These are phyloP conservation scores for Lolium perenne DNA, from an alignment of 176 grass and related monocot species.

Conservation along the genomic window DNA sequence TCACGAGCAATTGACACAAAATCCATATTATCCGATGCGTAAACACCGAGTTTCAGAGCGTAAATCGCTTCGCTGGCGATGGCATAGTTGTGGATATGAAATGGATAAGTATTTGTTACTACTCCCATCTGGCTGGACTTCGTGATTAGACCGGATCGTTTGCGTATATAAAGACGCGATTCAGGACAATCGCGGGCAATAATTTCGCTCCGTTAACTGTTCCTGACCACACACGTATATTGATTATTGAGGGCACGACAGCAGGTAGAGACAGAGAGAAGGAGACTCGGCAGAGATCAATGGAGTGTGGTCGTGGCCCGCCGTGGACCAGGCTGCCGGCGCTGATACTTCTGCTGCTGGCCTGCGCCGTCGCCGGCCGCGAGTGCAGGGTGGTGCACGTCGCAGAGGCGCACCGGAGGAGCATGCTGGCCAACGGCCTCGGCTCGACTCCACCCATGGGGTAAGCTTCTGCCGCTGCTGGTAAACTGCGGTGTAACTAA, in stretches of 20 bases:
- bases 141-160: not conserved
- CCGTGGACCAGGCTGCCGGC: constrained; percentile 27
- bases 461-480: constrained; percentile 30
- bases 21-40: too few relatives aligned
- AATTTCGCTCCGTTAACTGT: not conserved
- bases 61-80: too few relatives aligned
- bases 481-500: not conserved
- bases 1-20: too few relatives aligned
- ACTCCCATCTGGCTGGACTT: not conserved
- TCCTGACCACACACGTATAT: constrained; percentile 4
- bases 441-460: constrained; percentile 84
- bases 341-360: not conserved
- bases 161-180: not conserved
- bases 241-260: not conserved
- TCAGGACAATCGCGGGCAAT: not conserved
- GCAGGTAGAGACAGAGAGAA: too few relatives aligned
- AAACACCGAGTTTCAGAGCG: too few relatives aligned
- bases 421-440: constrained; percentile 78
- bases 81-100: too few relatives aligned
- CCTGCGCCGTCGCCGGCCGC: not conserved
- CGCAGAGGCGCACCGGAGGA: constrained; percentile 61
- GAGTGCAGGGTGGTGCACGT: constrained; percentile 51
- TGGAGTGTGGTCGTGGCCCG: not conserved
- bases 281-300: not conserved
- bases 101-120: not conserved